Conservation (phyloP, 257 asterid genomes). For the Solanum etuberosum region DNA sequence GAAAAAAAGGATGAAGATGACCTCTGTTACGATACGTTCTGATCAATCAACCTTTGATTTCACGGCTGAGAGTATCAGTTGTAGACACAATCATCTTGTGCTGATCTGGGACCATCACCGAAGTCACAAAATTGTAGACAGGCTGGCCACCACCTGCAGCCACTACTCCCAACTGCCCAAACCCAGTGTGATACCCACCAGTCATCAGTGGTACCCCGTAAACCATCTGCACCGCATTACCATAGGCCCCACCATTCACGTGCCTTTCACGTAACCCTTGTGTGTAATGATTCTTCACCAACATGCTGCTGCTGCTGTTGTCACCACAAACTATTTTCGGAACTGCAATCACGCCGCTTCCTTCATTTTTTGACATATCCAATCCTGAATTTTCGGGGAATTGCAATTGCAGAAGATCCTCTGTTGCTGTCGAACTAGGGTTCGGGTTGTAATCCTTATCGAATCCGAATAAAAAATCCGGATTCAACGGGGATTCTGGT, state of each 20-base stretch:
- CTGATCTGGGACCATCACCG: conserved; percentile 9
- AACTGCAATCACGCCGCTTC: background rate
- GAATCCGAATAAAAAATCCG: conserved; percentile 80
- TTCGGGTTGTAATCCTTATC: conserved; percentile 52
- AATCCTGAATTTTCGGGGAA: conserved; percentile 30
- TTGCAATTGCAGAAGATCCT: conserved; percentile 33
- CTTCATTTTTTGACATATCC: background rate
- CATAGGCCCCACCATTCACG: conserved; percentile 7
- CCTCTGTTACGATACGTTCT: background rate
- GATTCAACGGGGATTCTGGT: conserved; percentile 26
- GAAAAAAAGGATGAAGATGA: background rate
- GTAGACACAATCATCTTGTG: conserved; percentile 9
- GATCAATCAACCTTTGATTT: conserved; percentile 17
- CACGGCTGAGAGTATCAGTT: conserved; percentile 4
- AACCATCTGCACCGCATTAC: conserved; percentile 6
- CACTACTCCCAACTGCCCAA: conserved; percentile 19
- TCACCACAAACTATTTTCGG: background rate
- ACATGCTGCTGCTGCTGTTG: background rate
- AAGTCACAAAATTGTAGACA: conserved; percentile 20
- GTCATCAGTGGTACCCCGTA: conserved; percentile 35
- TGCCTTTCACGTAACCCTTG: conserved; percentile 1
- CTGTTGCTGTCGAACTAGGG: conserved; percentile 11
- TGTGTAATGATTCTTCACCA: background rate
- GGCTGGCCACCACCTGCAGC: conserved; percentile 25
- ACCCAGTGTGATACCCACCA: conserved; percentile 12